Evolutionary conservation across 495 filamentous ascomycete species (phyloP).

Genomic region (Neurospora hispaniola): DNA sequence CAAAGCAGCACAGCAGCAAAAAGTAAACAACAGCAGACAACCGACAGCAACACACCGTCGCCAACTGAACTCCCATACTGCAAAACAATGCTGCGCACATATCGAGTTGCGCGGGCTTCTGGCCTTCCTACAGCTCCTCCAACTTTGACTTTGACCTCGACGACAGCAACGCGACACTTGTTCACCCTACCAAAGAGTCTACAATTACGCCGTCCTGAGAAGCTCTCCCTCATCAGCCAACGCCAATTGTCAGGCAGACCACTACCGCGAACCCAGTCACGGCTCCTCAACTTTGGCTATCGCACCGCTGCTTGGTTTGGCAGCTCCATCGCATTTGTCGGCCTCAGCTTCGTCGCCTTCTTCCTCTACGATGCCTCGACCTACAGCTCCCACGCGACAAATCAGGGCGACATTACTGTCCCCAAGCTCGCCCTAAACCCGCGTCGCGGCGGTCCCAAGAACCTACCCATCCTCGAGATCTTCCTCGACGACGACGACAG

Average conservation of each 20-base stretch:
- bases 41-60: background rate
- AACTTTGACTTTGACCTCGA: background rate
- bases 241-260: conserved; percentile 38
- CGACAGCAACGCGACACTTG: background rate
- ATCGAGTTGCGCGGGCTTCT: background rate
- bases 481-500: conserved; percentile 81
- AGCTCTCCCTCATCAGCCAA: conserved; percentile 7
- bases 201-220: background rate
- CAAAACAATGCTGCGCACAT: conserved; percentile 6
- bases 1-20: background rate
- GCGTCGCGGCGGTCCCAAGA: conserved; percentile 83
- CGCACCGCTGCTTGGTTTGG: conserved; percentile 41
- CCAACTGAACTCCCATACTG: background rate
- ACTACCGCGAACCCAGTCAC: conserved; percentile 33
- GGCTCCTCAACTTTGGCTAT: conserved; percentile 38
- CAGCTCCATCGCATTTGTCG: conserved; percentile 34
- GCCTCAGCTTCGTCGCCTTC: conserved; percentile 57
- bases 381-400: conserved; percentile 54
- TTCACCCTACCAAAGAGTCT: background rate
- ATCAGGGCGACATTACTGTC: conserved; percentile 62
- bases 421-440: conserved; percentile 75
- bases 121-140: background rate
- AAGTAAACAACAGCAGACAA: background rate
- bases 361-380: conserved; percentile 93
- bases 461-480: conserved; percentile 80